Evolutionary conservation across 768 basidiomycete species (phyloP), one percentile per base, ranked within the genome.

Genomic region (Pisolithus albus): DNA sequence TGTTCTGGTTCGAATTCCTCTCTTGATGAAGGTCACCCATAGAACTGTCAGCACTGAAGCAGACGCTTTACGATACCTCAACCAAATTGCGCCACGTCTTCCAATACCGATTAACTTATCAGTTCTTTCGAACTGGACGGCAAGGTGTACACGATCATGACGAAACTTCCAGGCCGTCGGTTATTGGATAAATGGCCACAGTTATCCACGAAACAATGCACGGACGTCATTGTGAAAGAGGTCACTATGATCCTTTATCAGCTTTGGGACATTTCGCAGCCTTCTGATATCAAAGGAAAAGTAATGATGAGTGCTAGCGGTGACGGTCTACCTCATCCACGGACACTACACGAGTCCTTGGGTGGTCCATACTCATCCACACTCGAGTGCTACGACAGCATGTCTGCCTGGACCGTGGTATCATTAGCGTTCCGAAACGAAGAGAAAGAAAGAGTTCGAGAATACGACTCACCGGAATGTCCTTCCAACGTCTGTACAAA

Each of bases 401-500:
- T 59, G 52, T 36, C 21, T 39, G 40, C 53, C 53, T 54, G 24
- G 4, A 30, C 30, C 18, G 18, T 47, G 34, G 9, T 47, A 44
- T 26, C 28, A 16, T 28, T 15, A 38, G 24, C 10, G 38, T 42
- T n/a, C 24, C 34, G 6, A 10, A 5, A 8, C 26, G 2, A 26
- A n/a, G 43, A 5, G 19, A 42, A 8, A 9, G 9, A 46, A 23
- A 36, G 19, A 39, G 40, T 55, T 19, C 2, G 7, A 6, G 18
- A 16, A 48, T 26, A 39, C n/a, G 39, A 55, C 73, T 44, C 48
- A 84, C 86, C 88, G 32, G 73, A 75, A 66, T 93, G 92, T 5
- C 84, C 85, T 57, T 88, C 81, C 46, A 88, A 73, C 5, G 82
- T 73, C 62, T 94, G 92, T 23, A 92, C 85, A 44, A 93, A 76